Evolutionary conservation across 805 yeast species (phyloP).

Genomic region (Debaryomyces castellii): DNA sequence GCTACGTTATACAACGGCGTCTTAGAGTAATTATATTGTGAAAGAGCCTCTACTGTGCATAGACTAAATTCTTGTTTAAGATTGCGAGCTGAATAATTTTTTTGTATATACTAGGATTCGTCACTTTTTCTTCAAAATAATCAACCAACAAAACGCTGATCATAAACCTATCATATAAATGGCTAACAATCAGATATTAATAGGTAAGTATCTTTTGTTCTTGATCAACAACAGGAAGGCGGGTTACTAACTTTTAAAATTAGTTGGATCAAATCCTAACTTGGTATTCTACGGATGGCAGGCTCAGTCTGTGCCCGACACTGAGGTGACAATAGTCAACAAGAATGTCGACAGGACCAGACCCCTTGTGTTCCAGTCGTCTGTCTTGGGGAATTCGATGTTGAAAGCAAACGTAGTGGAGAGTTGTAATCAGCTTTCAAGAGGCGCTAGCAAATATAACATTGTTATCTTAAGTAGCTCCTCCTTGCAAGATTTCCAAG

Average conservation of each 20-base stretch:
- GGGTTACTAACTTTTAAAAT: conserved; percentile 8
- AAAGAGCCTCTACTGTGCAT: neutral
- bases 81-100: conserved; percentile 1
- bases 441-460: conserved; percentile 24
- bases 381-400: conserved; percentile 8
- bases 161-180: conserved; percentile 6
- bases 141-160: neutral
- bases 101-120: neutral
- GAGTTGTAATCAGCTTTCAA: neutral
- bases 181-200: conserved; percentile 19
- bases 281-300: conserved; percentile 61
- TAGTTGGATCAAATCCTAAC: conserved; percentile 59
- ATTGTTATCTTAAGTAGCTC: conserved; percentile 33
- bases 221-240: neutral
- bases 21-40: neutral
- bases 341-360: conserved; percentile 11
- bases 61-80: neutral
- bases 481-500: conserved; percentile 41
- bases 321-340: conserved; percentile 40
- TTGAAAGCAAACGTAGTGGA: conserved; percentile 6
- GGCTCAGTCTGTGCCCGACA: conserved; percentile 42
- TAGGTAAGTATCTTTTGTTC: conserved; percentile 16
- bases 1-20: neutral
- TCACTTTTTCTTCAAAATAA: neutral
- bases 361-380: conserved; percentile 15